Evolutionary conservation across 78 protist genomes (phyloP), one percentile per base, ranked within the genome.

Genomic region (Diacronema lutheri): DNA sequence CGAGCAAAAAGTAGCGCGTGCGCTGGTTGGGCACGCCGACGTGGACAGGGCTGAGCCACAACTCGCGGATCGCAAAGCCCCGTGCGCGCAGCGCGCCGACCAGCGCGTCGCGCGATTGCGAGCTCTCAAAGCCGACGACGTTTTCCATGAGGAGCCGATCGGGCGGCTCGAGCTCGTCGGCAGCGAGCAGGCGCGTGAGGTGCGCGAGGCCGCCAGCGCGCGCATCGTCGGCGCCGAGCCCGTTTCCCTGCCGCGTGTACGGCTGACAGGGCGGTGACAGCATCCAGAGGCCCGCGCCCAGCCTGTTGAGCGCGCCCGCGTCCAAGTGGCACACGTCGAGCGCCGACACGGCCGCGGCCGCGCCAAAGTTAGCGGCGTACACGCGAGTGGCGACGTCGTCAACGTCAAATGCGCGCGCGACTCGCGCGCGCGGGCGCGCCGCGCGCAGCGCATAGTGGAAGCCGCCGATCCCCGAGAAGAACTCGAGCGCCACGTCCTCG

Each of bases 181-280:
- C 21, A 64, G 74, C 25, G 4, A 93, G 61, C 35, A 46, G 21
- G 16, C 82, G 86, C 12, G 89, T 21, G 35, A 93, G 62, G 78
- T 86, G 69, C 33, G 58, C 26, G 72, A 93, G 86, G 55, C 90
- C 84, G 58, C 55, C 60, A 13, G 93, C 73, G 60, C 96, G 89
- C 38, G 81, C 72, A 55, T 93, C 96, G 20, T 55, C 57, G 20
- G 37, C 55, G 56, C 88, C 94, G 35, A 57, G 65, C 86, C 88
- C 93, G 29, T 74, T 40, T 35, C 96, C 96, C 20, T 66, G 76
- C 71, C 96, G 90, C 23, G 94, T 85, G 68, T 86, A 92, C 56
- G 96, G 96, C 88, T 93, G 96, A 71, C 96, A 93, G 31, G 94
- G 94, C 11, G 96, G 96, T 25, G 79, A 57, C 60, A 86, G 73